These are phyloP conservation scores for Chaetoceros muelleri DNA, from an alignment of 108 stramenopile species.

Conservation along the genomic window DNA sequence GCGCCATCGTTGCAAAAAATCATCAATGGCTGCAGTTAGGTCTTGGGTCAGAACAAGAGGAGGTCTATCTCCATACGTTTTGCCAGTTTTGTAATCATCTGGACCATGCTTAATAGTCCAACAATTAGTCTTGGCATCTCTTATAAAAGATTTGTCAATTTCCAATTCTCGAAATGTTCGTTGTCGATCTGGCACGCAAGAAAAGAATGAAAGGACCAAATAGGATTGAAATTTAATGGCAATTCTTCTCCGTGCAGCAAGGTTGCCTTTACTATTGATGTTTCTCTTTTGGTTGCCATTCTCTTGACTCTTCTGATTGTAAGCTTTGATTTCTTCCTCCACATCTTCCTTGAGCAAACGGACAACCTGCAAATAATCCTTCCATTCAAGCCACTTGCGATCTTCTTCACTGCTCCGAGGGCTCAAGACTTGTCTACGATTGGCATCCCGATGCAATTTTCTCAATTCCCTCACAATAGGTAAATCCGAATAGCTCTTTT, in stretches of 20 bases:
- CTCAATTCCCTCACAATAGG: constrained; percentile 61
- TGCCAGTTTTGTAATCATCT: constrained; percentile 79
- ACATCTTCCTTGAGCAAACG: constrained; percentile 42
- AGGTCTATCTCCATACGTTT: constrained; percentile 72
- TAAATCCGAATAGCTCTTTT: constrained; percentile 54
- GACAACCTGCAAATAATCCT: constrained; percentile 55
- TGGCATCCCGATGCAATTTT: constrained; percentile 67
- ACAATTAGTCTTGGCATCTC: constrained; percentile 14
- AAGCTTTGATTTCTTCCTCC: constrained; percentile 19
- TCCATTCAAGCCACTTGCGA: constrained; percentile 73
- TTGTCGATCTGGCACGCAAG: constrained; percentile 75
- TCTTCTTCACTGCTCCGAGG: constrained; percentile 66
- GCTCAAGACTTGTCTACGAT: constrained; percentile 38
- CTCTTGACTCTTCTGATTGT: constrained; percentile 9
- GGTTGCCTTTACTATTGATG: background rate
- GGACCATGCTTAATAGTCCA: constrained; percentile 69
- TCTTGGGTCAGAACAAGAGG: constrained; percentile 39
- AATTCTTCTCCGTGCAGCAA: constrained; percentile 14
- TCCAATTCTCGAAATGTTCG: constrained; percentile 76
- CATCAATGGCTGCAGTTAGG: constrained; percentile 61
- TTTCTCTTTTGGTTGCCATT: background rate
- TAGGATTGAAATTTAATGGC: constrained; percentile 59
- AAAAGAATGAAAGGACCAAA: constrained; percentile 66
- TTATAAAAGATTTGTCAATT: constrained; percentile 50
- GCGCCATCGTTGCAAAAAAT: constrained; percentile 60